Evolutionary conservation across 208 protist genomes (phyloP), one percentile per base, ranked within the genome.

Genomic region (Leishmania mexicana): DNA sequence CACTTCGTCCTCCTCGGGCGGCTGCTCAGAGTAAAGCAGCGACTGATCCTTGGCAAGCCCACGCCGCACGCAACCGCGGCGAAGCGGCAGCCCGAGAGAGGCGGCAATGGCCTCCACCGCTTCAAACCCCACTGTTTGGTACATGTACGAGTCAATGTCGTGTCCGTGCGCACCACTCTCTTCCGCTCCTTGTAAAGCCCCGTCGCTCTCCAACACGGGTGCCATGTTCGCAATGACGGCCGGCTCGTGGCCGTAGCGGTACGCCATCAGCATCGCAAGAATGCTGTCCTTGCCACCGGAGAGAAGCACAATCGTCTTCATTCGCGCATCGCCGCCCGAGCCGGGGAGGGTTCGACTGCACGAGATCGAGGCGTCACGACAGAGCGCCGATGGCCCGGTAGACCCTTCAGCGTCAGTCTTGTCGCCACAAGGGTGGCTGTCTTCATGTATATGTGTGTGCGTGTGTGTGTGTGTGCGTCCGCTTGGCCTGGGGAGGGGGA

Each of bases 231-330:
- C 99, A 15, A 99, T 65, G 5, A 99, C 98, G 6, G 99, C 90
- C 0, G 99, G 90, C 45, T 95, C 83, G 86, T 99, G 99, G 1
- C 99, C 99, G 74, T 99, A 88, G 64, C 96, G 93, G n/a, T 97
- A 86, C 57, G 98, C 99, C 80, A 99, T 86, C 17, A 99, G 82
- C 75, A 99, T 88, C 38, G 94, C 91, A 47, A 98, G 96, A 58
- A 98, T 95, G 77, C 94, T 98, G 88, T 99, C 99, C 89, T 99
- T 99, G 5, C 99, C 99, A 49, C 99, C 99, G 11, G 97, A 99
- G 21, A 99, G 80, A 51, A 99, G 93, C 11, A 95, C 99, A 76
- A 99, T 97, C 8, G 99, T 95, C 77, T 99, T 99, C 98, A 99
- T 99, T 28, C 6, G n/a, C 47, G 53, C 28, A 28, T 24, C 47